phyloP scores from a whole-genome alignment of 202 grass and related monocot species.

The Alloteropsis angusta region DNA sequence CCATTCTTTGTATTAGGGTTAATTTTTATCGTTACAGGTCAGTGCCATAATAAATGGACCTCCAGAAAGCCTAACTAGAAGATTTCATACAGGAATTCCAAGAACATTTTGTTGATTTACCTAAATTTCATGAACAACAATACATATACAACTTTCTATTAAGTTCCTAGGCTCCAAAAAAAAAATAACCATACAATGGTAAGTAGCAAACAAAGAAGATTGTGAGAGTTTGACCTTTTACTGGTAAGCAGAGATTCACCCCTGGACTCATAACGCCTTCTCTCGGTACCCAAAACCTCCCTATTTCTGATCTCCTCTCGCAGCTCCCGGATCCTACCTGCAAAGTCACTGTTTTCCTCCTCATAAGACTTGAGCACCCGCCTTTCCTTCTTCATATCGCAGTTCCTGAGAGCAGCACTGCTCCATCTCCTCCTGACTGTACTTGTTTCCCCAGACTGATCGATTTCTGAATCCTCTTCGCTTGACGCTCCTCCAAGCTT shows the following conservation, averaged over 20 bases:
- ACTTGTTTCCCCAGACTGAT: slow-evolving; percentile 19
- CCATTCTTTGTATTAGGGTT: neutral
- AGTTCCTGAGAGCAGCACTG: slow-evolving; percentile 62
- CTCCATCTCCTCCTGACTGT: slow-evolving; percentile 61
- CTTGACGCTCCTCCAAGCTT: slow-evolving; percentile 23
- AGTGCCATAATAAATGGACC: neutral
- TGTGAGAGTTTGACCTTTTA: slow-evolving; percentile 46
- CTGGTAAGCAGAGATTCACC: slow-evolving; percentile 57
- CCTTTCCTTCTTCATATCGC: slow-evolving; percentile 63
- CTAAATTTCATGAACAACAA: neutral
- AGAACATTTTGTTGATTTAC: neutral
- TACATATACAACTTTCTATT: neutral
- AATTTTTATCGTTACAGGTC: neutral
- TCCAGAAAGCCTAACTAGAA: neutral
- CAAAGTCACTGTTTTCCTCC: slow-evolving; percentile 26
- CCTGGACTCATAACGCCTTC: slow-evolving; percentile 31
- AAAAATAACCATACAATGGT: neutral
- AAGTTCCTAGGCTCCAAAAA: neutral
- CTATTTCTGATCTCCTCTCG: slow-evolving; percentile 57
- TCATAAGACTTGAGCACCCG: slow-evolving; percentile 36
- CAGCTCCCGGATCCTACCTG: slow-evolving; percentile 50
- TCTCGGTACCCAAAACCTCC: slow-evolving; percentile 42
- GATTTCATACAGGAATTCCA: neutral
- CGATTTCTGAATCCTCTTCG: slow-evolving; percentile 33
- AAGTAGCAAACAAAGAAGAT: neutral